A percentile compares a stretch with the other conserved stretches of the same genome.
These are phyloP conservation scores for Solanum lignicaule DNA, from an alignment of 257 asterid species.

Conservation along the genomic window DNA sequence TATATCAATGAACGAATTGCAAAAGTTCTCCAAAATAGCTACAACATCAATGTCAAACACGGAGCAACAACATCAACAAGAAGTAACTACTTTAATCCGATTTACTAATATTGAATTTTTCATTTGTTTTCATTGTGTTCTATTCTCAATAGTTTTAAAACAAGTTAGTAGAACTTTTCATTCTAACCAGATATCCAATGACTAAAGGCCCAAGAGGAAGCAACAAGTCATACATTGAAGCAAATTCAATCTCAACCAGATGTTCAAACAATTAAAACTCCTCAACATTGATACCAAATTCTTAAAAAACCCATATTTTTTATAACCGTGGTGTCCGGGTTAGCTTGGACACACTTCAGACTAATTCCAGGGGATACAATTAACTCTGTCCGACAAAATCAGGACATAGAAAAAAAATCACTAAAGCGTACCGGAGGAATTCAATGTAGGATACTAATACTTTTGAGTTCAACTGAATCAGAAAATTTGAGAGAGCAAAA, in stretches of 20 bases:
- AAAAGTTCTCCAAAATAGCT: not conserved
- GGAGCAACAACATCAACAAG: not conserved
- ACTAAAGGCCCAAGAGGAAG: not conserved
- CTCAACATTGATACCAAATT: too few relatives aligned
- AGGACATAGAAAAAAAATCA: too few relatives aligned
- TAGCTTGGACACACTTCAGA: too few relatives aligned
- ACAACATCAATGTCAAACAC: not conserved
- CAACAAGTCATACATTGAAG: fast-evolving
- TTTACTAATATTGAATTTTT: too few relatives aligned
- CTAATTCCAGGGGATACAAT: too few relatives aligned
- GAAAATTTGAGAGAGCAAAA: not conserved
- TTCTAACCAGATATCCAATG: not conserved
- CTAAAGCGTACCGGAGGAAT: not conserved
- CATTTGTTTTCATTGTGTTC: not conserved
- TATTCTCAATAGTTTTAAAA: too few relatives aligned
- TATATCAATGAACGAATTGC: not conserved
- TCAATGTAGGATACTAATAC: not conserved
- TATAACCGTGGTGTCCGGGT: too few relatives aligned
- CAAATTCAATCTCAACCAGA: not conserved
- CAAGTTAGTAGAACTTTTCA: not conserved
- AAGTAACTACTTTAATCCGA: not conserved
- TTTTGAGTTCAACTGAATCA: not conserved
- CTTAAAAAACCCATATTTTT: too few relatives aligned
- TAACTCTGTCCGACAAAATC: too few relatives aligned
- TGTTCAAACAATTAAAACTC: not conserved